Conservation (phyloP, 139 green algal genomes). For the Helicosporidium sp. region DNA sequence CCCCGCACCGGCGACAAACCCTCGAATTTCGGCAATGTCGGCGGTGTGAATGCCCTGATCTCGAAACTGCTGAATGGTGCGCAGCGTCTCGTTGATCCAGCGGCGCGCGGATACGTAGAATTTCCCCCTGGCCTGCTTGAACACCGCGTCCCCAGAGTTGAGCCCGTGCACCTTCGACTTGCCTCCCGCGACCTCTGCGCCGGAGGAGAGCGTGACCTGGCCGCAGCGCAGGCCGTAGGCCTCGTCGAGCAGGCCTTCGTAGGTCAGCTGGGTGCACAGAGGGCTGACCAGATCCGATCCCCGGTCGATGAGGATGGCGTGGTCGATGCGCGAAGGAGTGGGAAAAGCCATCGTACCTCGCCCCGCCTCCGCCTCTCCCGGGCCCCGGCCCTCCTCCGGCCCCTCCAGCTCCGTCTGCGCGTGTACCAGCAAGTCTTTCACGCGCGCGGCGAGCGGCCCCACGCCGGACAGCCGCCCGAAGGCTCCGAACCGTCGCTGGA, state of each 20-base stretch:
- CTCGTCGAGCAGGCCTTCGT: conserved; percentile 89
- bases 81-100: conserved; percentile 21
- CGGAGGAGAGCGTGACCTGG: conserved; percentile 1
- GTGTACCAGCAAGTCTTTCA: conserved; percentile 44
- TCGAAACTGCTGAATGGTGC: conserved; percentile 19
- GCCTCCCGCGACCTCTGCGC: neutral
- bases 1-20: conserved; percentile 21
- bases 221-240: conserved; percentile 48
- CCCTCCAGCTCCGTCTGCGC: conserved; percentile 42
- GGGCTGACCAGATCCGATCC: conserved; percentile 69
- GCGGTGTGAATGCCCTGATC: conserved; percentile 16
- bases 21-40: conserved; percentile 13
- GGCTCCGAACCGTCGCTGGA: conserved; percentile 54
- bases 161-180: conserved; percentile 16
- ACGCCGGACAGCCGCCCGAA: conserved; percentile 54
- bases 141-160: conserved; percentile 40
- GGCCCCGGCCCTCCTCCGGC: neutral
- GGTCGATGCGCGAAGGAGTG: conserved; percentile 18
- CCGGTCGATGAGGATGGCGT: conserved; percentile 58
- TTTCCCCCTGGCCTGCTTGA: conserved; percentile 34
- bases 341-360: neutral
- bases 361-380: too few relatives aligned
- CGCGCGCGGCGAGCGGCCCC: conserved; percentile 35
- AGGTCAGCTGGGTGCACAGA: conserved; percentile 78
- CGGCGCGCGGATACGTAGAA: conserved; percentile 14